Evolutionary conservation across 345 rosid species (phyloP), one percentile per base, ranked within the genome.

Genomic region (Eucalyptus cloeziana): DNA sequence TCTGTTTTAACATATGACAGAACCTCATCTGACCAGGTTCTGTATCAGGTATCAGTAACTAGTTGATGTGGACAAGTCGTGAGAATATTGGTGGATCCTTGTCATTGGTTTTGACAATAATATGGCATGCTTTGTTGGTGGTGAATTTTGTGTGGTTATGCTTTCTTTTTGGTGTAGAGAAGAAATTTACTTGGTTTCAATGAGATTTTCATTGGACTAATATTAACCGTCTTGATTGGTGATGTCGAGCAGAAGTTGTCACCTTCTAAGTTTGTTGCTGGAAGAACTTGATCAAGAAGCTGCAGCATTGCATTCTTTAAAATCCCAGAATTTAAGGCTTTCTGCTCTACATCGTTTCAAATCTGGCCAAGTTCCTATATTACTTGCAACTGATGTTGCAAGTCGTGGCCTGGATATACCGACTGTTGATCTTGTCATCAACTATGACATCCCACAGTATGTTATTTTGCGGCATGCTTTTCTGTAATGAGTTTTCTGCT

Each of bases 321-420:
- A 96, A 87, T 92, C 99, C 79, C 99, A 98, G 92, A 94, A 95
- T 90, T 37, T 92, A 88, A 93, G 99, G 90, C 98, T 96, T 76
- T 89, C 98, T 89, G 95, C 99, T 3, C 93, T 98, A 31, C 96
- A 96, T 90, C 94, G 90, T 85, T 97, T 98, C 92, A 98, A 98
- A 93, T 95, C 99, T 80, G 96, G 99, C 90, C 93, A 94, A 90
- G 95, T 93, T 88, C 93, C 98, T 51, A 90, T 97, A 89, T 87
- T 98, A 91, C 94, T 97, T 88, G 98, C 99, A 0, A 98, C 99
- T 86, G 99, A 98, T 95, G 98, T 98, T 91, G 99, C 96, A 54
- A 96, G 97, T 88, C 98, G 97, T 81, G 99, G 99, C 89, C 93
- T 98, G 93, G 99, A 97, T 92, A 97, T 97, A 94, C 99, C 98